Conservation (phyloP, 1,284 basidiomycete genomes). For the Naganishia cerealis region DNA sequence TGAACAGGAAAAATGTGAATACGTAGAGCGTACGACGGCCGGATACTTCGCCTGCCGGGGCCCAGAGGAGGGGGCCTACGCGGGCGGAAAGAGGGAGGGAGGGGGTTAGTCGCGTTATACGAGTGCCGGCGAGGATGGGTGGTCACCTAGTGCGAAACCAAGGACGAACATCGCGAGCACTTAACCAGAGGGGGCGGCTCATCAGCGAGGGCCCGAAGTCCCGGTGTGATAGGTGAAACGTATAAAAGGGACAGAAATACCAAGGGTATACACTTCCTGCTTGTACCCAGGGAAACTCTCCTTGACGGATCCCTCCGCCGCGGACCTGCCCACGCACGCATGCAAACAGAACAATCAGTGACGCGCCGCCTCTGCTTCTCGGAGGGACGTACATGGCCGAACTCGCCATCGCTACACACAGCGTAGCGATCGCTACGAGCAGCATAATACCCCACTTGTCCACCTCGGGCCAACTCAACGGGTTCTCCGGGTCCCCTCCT, state of each 20-base stretch:
- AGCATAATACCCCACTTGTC: slow-evolving; percentile 45
- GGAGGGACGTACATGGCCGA: slow-evolving; percentile 35
- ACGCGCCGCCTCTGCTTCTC: background rate
- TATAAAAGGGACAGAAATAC: background rate
- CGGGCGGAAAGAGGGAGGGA: background rate
- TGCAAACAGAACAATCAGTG: too few species aligned
- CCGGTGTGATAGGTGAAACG: background rate
- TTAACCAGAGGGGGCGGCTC: background rate
- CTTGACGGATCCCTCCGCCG: slow-evolving; percentile 35
- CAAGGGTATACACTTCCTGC: slow-evolving; percentile 36
- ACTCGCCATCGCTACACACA: slow-evolving; percentile 40
- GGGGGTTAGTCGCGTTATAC: background rate
- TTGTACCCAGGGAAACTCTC: slow-evolving; percentile 34
- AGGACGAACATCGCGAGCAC: slow-evolving; percentile 39
- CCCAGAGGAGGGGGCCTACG: slow-evolving; percentile 40
- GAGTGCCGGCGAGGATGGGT: background rate
- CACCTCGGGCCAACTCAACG: slow-evolving; percentile 38
- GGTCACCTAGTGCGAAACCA: slow-evolving; percentile 28
- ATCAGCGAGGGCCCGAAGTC: background rate
- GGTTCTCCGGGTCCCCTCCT: slow-evolving; percentile 42
- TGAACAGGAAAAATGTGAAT: slow-evolving; percentile 51
- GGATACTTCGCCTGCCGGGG: slow-evolving; percentile 43
- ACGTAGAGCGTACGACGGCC: slow-evolving; percentile 52
- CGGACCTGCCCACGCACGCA: slow-evolving; percentile 31
- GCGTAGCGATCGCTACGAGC: slow-evolving; percentile 37